These are phyloP conservation scores for Beverwykella pulmonaria DNA, from an alignment of 495 filamentous ascomycete genomes.

Conservation along the genomic window DNA sequence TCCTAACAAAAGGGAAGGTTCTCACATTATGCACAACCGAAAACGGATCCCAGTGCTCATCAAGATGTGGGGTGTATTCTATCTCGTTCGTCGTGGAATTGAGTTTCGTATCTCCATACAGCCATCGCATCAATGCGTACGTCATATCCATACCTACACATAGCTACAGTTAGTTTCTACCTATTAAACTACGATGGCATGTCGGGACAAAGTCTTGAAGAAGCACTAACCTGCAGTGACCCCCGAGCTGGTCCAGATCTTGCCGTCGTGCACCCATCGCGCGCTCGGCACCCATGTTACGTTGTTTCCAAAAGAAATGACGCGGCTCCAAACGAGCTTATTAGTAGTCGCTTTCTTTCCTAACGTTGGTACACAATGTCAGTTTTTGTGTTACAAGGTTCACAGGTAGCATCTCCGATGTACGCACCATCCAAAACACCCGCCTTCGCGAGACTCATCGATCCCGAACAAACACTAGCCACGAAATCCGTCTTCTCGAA, in stretches of 20 bases:
- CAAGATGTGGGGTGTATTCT: background rate
- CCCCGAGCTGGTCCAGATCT: slow-evolving; percentile 17
- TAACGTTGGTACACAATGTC: background rate
- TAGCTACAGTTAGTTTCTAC: background rate
- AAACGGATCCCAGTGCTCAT: slow-evolving; percentile 44
- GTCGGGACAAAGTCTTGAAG: too few species aligned
- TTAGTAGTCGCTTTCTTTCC: background rate
- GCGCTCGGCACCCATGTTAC: slow-evolving; percentile 5
- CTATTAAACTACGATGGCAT: too few species aligned
- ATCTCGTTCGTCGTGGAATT: background rate
- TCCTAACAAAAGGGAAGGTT: background rate
- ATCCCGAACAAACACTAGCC: background rate
- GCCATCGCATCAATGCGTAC: slow-evolving; percentile 1
- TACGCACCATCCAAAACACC: background rate
- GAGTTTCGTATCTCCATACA: background rate
- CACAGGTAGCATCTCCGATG: too few species aligned
- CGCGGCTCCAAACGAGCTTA: background rate
- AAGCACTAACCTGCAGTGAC: slow-evolving; percentile 1
- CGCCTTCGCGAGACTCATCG: background rate
- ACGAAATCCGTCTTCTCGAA: background rate
- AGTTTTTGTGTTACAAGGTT: background rate
- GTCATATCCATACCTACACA: slow-evolving; percentile 8
- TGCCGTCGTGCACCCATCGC: slow-evolving; percentile 4
- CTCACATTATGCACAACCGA: slow-evolving; percentile 25
- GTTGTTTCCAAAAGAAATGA: background rate